phyloP scores from a whole-genome alignment of 2,329 filamentous ascomycete genomes.

The Aotearoamyces nothofagi region DNA sequence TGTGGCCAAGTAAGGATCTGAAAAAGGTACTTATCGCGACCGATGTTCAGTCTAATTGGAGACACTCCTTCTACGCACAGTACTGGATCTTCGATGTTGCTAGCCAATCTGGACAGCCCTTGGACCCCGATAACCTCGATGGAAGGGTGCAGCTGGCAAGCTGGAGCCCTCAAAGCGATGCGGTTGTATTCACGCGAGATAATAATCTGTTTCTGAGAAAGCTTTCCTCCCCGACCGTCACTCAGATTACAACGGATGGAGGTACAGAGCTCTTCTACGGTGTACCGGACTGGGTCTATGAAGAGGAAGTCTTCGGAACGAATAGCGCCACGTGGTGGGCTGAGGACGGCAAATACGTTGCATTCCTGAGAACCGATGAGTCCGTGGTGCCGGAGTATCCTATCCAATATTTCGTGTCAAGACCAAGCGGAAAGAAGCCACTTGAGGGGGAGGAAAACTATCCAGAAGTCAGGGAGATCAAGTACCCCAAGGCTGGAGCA shows the following conservation, averaged over 20 bases:
- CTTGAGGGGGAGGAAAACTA: constrained; percentile 67
- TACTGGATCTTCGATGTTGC: constrained; percentile 92
- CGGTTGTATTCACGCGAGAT: constrained; percentile 74
- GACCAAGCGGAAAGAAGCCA: constrained; percentile 62
- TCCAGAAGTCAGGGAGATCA: constrained; percentile 81
- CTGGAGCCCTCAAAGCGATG: constrained; percentile 80
- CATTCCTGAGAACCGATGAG: constrained; percentile 90
- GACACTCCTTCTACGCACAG: constrained; percentile 70
- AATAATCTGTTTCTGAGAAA: constrained; percentile 84
- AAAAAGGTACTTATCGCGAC: constrained; percentile 77
- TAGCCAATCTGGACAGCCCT: constrained; percentile 58
- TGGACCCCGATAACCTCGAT: constrained; percentile 53
- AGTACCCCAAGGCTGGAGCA: constrained; percentile 91
- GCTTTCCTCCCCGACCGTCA: constrained; percentile 24
- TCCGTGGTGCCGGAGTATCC: constrained; percentile 82
- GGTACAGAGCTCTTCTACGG: constrained; percentile 86
- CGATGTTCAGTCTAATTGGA: constrained; percentile 61
- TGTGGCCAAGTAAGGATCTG: constrained; percentile 68
- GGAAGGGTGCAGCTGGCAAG: constrained; percentile 66
- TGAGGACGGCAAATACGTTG: constrained; percentile 72
- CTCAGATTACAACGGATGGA: constrained; percentile 71
- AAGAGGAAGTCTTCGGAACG: constrained; percentile 64
- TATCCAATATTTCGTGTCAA: constrained; percentile 81
- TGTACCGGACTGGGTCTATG: constrained; percentile 94
- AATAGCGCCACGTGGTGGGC: constrained; percentile 94